Evolutionary conservation across 768 basidiomycete species (phyloP).

Genomic region (Cystoderma amianthinum): DNA sequence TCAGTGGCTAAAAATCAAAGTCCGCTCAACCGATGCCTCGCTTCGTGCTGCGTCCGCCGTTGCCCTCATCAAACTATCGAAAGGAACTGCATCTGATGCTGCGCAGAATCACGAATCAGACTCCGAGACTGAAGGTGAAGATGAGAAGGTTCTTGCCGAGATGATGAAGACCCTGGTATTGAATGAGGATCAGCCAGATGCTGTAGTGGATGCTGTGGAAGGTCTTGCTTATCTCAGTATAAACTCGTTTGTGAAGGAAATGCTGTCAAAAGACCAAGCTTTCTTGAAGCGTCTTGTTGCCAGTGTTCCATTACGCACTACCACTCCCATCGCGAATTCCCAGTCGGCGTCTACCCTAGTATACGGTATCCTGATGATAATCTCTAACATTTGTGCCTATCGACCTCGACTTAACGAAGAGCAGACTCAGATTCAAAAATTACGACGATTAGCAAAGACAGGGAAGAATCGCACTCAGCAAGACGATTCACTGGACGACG

Average conservation of each 20-base stretch:
- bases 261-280: conserved; percentile 40
- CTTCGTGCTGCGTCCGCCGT: conserved; percentile 62
- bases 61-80: conserved; percentile 72
- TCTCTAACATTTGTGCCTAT: conserved; percentile 68
- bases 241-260: conserved; percentile 56
- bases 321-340: conserved; percentile 9
- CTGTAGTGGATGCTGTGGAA: conserved; percentile 66
- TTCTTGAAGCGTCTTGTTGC: conserved; percentile 56
- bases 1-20: conserved; percentile 62
- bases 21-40: conserved; percentile 37
- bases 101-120: conserved; percentile 17
- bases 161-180: conserved; percentile 54
- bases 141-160: conserved; percentile 40
- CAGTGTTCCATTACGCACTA: conserved; percentile 39
- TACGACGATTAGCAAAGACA: conserved; percentile 66
- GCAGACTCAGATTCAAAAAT: conserved; percentile 74
- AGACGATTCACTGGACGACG: conserved; percentile 47
- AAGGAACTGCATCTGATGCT: conserved; percentile 43
- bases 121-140: conserved; percentile 8
- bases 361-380: conserved; percentile 74
- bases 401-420: conserved; percentile 71
- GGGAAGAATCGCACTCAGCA: conserved; percentile 12
- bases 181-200: conserved; percentile 27
- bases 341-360: conserved; percentile 45
- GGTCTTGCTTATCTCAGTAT: conserved; percentile 79